These are phyloP conservation scores for Trypanosoma melophagium DNA, from an alignment of 208 protist genomes.

Conservation along the genomic window DNA sequence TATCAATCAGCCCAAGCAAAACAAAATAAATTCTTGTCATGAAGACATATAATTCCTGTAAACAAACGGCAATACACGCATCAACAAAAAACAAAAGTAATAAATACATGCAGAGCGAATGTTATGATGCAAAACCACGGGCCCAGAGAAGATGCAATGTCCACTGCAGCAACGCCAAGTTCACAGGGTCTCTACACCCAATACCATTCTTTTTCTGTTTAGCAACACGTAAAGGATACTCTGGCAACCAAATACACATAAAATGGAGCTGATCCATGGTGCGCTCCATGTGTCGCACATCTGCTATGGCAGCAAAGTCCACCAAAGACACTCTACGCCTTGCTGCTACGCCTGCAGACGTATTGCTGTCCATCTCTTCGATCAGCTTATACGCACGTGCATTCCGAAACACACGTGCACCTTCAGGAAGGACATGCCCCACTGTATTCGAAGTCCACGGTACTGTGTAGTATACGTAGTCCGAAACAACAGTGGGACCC, in stretches of 20 bases:
- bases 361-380: neutral
- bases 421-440: conserved; percentile 10
- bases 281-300: conserved; percentile 10
- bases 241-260: conserved; percentile 30
- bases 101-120: no score
- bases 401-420: conserved; percentile 21
- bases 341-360: neutral
- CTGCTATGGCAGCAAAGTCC: conserved; percentile 30
- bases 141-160: conserved; percentile 28
- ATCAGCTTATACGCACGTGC: neutral
- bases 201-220: no score
- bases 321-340: conserved; percentile 13
- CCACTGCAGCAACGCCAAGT: conserved; percentile 11
- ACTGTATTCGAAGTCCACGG: conserved; percentile 18
- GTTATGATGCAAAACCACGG: no score
- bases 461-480: conserved; percentile 22
- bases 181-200: conserved; percentile 24
- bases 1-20: no score
- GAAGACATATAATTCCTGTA: no score
- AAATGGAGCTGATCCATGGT: conserved; percentile 25
- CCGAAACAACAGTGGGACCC: neutral
- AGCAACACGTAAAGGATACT: no score
- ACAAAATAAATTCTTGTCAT: no score
- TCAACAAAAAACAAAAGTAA: no score
- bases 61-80: no score